These are phyloP conservation scores for Leccinum subgranulosum DNA, from an alignment of 768 basidiomycete species.

Conservation along the genomic window DNA sequence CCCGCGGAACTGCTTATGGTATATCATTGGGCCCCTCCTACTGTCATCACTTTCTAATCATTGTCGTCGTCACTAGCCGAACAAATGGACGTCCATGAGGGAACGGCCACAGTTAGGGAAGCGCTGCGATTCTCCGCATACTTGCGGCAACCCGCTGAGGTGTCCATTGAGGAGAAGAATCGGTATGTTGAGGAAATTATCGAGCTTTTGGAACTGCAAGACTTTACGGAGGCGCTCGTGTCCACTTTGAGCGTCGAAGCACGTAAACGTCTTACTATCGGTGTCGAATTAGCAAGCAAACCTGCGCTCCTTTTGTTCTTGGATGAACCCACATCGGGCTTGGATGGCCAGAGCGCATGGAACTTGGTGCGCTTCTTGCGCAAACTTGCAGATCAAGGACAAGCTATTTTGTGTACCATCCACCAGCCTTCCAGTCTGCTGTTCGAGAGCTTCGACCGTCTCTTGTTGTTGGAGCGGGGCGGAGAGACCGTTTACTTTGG, in stretches of 20 bases:
- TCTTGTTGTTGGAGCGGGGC: slow-evolving; percentile 67
- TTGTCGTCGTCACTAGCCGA: slow-evolving; percentile 46
- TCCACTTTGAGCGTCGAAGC: slow-evolving; percentile 65
- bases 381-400: slow-evolving; percentile 81
- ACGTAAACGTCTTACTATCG: slow-evolving; percentile 86
- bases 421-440: slow-evolving; percentile 85
- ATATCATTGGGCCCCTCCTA: slow-evolving; percentile 21
- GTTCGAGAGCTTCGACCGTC: slow-evolving; percentile 82
- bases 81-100: slow-evolving; percentile 86
- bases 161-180: slow-evolving; percentile 72
- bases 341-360: slow-evolving; percentile 72
- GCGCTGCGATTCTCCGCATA: slow-evolving; percentile 85
- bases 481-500: slow-evolving; percentile 95
- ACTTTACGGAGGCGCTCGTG: slow-evolving; percentile 80
- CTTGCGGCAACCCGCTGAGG: slow-evolving; percentile 68
- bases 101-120: slow-evolving; percentile 78
- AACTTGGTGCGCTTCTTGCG: slow-evolving; percentile 77
- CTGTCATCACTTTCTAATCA: slow-evolving; percentile 21
- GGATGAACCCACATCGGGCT: slow-evolving; percentile 52
- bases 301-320: slow-evolving; percentile 23
- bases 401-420: slow-evolving; percentile 88
- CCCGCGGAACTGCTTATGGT: slow-evolving; percentile 78
- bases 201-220: slow-evolving; percentile 79
- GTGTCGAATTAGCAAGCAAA: slow-evolving; percentile 87
- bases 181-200: slow-evolving; percentile 81